These are phyloP conservation scores for Hortiboletus campestris DNA, from an alignment of 768 basidiomycete genomes.

Conservation along the genomic window DNA sequence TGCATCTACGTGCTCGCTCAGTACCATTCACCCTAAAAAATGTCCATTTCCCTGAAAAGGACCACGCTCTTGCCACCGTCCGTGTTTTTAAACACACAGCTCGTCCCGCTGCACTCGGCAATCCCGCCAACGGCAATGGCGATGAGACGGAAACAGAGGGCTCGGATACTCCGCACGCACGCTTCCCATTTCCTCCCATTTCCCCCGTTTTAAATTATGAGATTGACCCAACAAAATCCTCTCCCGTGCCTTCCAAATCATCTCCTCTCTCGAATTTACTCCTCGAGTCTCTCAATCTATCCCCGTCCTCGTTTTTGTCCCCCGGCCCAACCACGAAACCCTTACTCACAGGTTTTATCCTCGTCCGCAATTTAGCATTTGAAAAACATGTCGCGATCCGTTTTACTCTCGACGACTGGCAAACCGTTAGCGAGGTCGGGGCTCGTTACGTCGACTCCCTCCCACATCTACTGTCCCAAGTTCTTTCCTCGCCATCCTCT, in stretches of 20 bases:
- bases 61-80: constrained; percentile 59
- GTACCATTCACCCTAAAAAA: constrained; percentile 75
- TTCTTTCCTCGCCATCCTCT: constrained; percentile 9
- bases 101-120: constrained; percentile 58
- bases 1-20: constrained; percentile 42
- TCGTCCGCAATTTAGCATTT: constrained; percentile 83
- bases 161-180: constrained; percentile 10
- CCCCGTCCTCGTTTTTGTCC: constrained; percentile 11
- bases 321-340: constrained; percentile 10
- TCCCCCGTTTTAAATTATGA: constrained; percentile 18
- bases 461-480: constrained; percentile 32
- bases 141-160: constrained; percentile 50
- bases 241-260: constrained; percentile 6
- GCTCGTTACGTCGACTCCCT: constrained; percentile 50
- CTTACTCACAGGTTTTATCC: constrained; percentile 67
- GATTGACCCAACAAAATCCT: constrained; percentile 20
- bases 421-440: constrained; percentile 83
- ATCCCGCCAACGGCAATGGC: constrained; percentile 10
- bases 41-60: constrained; percentile 81
- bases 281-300: constrained; percentile 38
- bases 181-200: constrained; percentile 29
- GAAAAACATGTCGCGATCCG: constrained; percentile 83
- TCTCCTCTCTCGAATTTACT: constrained; percentile 29
- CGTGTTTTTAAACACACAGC: constrained; percentile 64
- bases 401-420: constrained; percentile 94